These are phyloP conservation scores for Zymoseptoria crescenta DNA, from an alignment of 2,329 filamentous ascomycete genomes.

Conservation along the genomic window DNA sequence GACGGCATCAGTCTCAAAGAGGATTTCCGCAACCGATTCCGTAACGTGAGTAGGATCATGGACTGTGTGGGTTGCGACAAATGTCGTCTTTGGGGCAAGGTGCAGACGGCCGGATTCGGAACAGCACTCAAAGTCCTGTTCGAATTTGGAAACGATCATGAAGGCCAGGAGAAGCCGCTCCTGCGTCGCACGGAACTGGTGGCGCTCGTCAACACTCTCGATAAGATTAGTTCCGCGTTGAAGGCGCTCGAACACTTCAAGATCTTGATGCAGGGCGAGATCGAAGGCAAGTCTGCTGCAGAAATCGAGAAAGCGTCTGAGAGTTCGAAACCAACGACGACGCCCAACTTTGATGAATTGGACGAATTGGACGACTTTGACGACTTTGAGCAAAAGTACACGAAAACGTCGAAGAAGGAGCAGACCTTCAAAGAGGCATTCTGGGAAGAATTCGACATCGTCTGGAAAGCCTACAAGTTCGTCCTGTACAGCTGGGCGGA, in stretches of 20 bases:
- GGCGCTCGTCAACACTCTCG: conserved; percentile 88
- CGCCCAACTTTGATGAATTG: conserved; percentile 18
- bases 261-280: conserved; percentile 36
- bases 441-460: conserved; percentile 53
- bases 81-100: conserved; percentile 93
- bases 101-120: conserved; percentile 91
- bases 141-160: conserved; percentile 69
- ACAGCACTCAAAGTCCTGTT: conserved; percentile 93
- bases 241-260: conserved; percentile 67
- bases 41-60: conserved; percentile 94
- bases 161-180: conserved; percentile 51
- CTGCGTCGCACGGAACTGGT: conserved; percentile 88
- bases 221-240: conserved; percentile 74
- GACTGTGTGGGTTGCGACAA: conserved; percentile 99
- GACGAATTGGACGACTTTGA: conserved; percentile 23
- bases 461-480: conserved; percentile 56
- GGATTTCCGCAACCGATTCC: conserved; percentile 93
- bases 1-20: conserved; percentile 70
- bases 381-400: conserved; percentile 7
- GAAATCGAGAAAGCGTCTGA: conserved; percentile 10
- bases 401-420: conserved; percentile 22
- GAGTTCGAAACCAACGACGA: conserved; percentile 6
- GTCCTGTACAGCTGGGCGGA: conserved; percentile 64
- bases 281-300: conserved; percentile 12
- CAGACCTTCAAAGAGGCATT: conserved; percentile 51